These are phyloP conservation scores for Echium plantagineum DNA, from an alignment of 257 asterid genomes.

Conservation along the genomic window DNA sequence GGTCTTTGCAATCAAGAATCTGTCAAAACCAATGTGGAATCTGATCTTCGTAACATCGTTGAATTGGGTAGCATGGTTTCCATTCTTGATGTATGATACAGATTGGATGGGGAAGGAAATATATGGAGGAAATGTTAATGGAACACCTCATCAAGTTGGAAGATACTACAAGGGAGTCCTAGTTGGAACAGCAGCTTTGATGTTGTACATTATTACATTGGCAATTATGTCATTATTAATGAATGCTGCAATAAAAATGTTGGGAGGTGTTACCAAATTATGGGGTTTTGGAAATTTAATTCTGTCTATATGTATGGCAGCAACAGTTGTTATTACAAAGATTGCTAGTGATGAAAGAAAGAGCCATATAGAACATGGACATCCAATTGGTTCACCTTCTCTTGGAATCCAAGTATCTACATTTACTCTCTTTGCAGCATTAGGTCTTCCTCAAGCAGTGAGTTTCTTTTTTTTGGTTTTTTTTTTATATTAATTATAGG, in stretches of 20 bases:
- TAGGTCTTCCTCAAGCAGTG: conserved; percentile 44
- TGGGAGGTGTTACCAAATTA: conserved; percentile 17
- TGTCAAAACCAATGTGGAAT: conserved; percentile 16
- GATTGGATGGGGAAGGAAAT: conserved; percentile 54
- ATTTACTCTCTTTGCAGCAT: conserved; percentile 16
- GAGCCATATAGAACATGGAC: conserved; percentile 4
- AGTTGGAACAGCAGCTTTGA: conserved; percentile 27
- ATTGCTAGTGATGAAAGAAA: conserved; percentile 21
- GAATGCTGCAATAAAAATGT: conserved; percentile 11
- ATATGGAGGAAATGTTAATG: conserved; percentile 27
- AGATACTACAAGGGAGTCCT: conserved; percentile 30
- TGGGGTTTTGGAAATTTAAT: conserved; percentile 27
- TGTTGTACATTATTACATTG: conserved; percentile 17
- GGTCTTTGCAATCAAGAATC: conserved; percentile 5
- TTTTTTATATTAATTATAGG: no score
- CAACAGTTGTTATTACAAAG: conserved; percentile 16
- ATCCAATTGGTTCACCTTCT: conserved; percentile 13
- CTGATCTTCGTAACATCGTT: conserved; percentile 24
- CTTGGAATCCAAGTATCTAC: conserved; percentile 10
- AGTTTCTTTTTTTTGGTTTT: no score
- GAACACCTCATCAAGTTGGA: background rate
- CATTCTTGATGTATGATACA: conserved; percentile 27
- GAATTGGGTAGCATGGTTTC: conserved; percentile 37
- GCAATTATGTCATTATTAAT: conserved; percentile 24
- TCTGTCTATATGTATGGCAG: conserved; percentile 23